These are phyloP conservation scores for Panaeolus papilionaceus DNA, from an alignment of 768 basidiomycete genomes.

Conservation along the genomic window DNA sequence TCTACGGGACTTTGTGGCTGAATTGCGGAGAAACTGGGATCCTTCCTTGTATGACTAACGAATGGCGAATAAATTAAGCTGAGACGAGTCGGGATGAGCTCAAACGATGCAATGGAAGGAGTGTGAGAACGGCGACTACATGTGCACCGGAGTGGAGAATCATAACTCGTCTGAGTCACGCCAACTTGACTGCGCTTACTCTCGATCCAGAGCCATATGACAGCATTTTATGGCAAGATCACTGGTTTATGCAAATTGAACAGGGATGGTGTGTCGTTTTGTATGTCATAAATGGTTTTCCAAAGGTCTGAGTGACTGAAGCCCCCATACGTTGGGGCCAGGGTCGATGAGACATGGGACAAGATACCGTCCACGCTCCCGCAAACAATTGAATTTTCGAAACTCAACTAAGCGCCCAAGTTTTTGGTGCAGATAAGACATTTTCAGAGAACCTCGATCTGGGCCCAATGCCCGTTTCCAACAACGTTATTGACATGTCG, in stretches of 20 bases:
- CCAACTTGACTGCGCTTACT: too few species aligned
- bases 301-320: neutral
- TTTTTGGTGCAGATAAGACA: neutral
- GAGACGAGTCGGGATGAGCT: too few species aligned
- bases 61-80: neutral
- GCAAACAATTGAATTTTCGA: neutral
- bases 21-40: neutral
- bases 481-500: neutral
- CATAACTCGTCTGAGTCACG: too few species aligned
- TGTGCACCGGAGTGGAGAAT: too few species aligned
- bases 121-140: too few species aligned
- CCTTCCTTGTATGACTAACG: neutral
- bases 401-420: slow-evolving; percentile 1
- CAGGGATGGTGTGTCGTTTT: too few species aligned
- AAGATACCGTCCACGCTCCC: neutral
- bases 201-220: neutral
- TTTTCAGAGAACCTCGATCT: neutral
- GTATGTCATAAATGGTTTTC: neutral
- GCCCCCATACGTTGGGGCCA: neutral
- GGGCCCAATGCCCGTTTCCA: neutral
- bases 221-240: neutral
- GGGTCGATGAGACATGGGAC: neutral
- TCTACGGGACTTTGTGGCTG: neutral
- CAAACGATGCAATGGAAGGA: neutral
- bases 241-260: too few species aligned